Conservation (phyloP, 352 stramenopile species). For the Phytophthora pluvialis region DNA sequence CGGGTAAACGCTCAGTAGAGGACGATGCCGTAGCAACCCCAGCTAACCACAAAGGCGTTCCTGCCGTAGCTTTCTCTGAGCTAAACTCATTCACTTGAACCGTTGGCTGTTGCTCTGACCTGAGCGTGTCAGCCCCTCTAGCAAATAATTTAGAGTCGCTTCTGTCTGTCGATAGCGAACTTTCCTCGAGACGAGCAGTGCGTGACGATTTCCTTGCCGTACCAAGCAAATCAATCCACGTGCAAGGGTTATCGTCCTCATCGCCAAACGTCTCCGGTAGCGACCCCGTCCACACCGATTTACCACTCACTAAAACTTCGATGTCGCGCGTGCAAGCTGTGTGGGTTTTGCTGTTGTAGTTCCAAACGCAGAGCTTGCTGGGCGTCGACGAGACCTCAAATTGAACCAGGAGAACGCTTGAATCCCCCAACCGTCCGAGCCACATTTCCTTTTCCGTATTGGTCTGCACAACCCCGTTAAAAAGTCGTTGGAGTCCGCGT, state of each 20-base stretch:
- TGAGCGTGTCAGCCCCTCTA: constrained; percentile 8
- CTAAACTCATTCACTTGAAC: not conserved
- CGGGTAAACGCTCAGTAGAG: constrained; percentile 8
- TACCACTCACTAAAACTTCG: constrained; percentile 65
- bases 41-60: constrained; percentile 34
- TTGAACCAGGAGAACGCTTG: constrained; percentile 58
- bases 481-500: constrained; percentile 54
- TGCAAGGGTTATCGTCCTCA: constrained; percentile 69
- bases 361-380: constrained; percentile 83
- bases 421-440: constrained; percentile 66
- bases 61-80: constrained; percentile 9
- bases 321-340: constrained; percentile 66
- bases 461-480: constrained; percentile 67
- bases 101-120: not conserved
- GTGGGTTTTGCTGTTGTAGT: constrained; percentile 71
- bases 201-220: constrained; percentile 43
- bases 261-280: constrained; percentile 74
- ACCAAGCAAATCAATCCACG: constrained; percentile 65
- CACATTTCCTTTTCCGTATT: constrained; percentile 82
- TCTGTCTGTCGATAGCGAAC: constrained; percentile 2
- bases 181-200: constrained; percentile 24
- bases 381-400: constrained; percentile 51
- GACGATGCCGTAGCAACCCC: not conserved
- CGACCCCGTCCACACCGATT: constrained; percentile 79
- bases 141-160: constrained; percentile 1